Evolutionary conservation across 176 grass and related monocot genomes (phyloP).

Genomic region (Oryza coarctata): DNA sequence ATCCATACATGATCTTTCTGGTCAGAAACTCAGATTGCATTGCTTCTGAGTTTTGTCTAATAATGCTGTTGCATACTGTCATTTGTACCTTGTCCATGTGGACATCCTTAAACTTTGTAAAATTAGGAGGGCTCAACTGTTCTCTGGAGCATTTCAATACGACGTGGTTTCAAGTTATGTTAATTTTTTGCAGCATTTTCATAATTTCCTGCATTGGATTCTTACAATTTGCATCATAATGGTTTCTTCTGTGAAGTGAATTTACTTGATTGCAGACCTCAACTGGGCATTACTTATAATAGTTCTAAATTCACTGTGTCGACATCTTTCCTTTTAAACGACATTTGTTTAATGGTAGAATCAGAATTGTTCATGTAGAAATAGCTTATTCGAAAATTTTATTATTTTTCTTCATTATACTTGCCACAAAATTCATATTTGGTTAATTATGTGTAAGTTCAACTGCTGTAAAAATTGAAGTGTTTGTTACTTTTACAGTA

Average conservation of each 20-base stretch:
- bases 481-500: background rate
- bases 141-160: background rate
- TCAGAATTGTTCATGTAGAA: slow-evolving; percentile 6
- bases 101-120: slow-evolving; percentile 18
- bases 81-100: background rate
- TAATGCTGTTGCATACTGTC: background rate
- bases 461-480: background rate
- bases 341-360: background rate
- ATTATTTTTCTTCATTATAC: no score
- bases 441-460: background rate
- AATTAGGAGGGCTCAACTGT: background rate
- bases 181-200: slow-evolving; percentile 12
- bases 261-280: background rate
- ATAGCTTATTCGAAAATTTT: slow-evolving; percentile 1
- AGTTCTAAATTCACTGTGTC: no score
- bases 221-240: background rate
- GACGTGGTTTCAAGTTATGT: slow-evolving; percentile 1
- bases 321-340: background rate
- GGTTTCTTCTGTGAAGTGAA: slow-evolving; percentile 19
- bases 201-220: background rate
- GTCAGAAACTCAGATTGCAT: background rate
- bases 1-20: slow-evolving; percentile 7
- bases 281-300: background rate
- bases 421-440: background rate
- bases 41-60: background rate